These are phyloP conservation scores for Fusarium ramigenum DNA, from an alignment of 2,329 filamentous ascomycete genomes.

Conservation along the genomic window DNA sequence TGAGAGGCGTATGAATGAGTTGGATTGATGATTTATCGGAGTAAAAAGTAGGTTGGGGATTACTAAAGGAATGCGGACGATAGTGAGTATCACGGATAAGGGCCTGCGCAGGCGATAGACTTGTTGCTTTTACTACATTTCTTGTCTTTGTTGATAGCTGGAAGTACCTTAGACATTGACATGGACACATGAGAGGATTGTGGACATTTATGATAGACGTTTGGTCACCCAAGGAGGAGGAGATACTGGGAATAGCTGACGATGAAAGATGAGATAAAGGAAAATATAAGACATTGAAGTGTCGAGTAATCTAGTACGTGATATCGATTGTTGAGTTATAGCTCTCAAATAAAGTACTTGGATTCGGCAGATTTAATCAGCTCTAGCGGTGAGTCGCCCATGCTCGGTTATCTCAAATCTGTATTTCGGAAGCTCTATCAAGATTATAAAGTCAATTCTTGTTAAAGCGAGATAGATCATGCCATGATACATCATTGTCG, in stretches of 20 bases:
- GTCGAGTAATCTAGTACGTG: not conserved
- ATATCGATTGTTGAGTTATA: not conserved
- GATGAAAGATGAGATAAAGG: not conserved
- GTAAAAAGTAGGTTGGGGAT: slow-evolving; percentile 19
- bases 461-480: not conserved
- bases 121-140: slow-evolving; percentile 10
- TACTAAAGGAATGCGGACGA: slow-evolving; percentile 12
- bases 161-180: slow-evolving; percentile 36
- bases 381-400: not conserved
- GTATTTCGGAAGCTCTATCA: not conserved
- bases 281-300: not conserved
- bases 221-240: slow-evolving; percentile 29
- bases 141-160: slow-evolving; percentile 26
- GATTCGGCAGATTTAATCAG: not conserved
- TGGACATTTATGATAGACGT: slow-evolving; percentile 39
- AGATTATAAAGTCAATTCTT: not conserved
- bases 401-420: not conserved
- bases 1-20: slow-evolving; percentile 19
- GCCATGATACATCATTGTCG: not conserved
- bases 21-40: slow-evolving; percentile 30
- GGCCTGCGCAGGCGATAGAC: slow-evolving; percentile 29
- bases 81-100: slow-evolving; percentile 5
- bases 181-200: slow-evolving; percentile 24
- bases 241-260: not conserved
- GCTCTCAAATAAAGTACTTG: not conserved